Conservation (phyloP, 495 filamentous ascomycete genomes). For the Oidiodendron maius region DNA sequence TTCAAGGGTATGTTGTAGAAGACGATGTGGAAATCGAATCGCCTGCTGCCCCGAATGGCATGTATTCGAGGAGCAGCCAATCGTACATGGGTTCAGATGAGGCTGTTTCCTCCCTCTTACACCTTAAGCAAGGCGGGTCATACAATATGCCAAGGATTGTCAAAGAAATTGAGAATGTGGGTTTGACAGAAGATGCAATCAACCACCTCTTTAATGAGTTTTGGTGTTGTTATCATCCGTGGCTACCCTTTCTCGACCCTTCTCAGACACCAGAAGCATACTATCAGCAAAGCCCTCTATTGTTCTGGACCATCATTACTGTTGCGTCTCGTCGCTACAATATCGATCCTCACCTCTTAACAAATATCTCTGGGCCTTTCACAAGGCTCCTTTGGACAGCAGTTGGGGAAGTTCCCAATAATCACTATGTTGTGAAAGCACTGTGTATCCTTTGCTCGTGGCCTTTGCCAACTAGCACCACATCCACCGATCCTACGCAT, state of each 20-base stretch:
- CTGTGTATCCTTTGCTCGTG: slow-evolving; percentile 85
- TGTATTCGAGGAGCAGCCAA: slow-evolving; percentile 49
- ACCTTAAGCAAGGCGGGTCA: slow-evolving; percentile 58
- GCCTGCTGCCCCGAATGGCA: slow-evolving; percentile 48
- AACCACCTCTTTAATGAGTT: slow-evolving; percentile 73
- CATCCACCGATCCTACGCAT: slow-evolving; percentile 81
- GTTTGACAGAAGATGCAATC: slow-evolving; percentile 65
- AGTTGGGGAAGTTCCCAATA: slow-evolving; percentile 75
- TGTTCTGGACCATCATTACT: slow-evolving; percentile 84
- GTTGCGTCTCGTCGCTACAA: slow-evolving; percentile 74
- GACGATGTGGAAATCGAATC: slow-evolving; percentile 51
- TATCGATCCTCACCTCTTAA: slow-evolving; percentile 58
- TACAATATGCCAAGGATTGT: slow-evolving; percentile 39
- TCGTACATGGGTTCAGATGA: slow-evolving; percentile 77
- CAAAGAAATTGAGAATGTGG: slow-evolving; percentile 65
- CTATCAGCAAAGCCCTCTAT: slow-evolving; percentile 62
- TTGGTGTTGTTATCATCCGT: slow-evolving; percentile 79
- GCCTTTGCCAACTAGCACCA: slow-evolving; percentile 84
- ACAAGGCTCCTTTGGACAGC: slow-evolving; percentile 77
- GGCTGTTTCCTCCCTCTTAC: slow-evolving; percentile 75
- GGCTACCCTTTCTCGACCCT: slow-evolving; percentile 74
- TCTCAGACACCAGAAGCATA: slow-evolving; percentile 68
- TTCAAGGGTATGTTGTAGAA: slow-evolving; percentile 43
- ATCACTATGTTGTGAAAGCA: slow-evolving; percentile 86
- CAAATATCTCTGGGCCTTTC: slow-evolving; percentile 63